A percentile compares a stretch with the other conserved stretches of the same genome.
Evolutionary conservation across 176 grass and related monocot genomes (phyloP).

Genomic region (Aegilops tauschii): DNA sequence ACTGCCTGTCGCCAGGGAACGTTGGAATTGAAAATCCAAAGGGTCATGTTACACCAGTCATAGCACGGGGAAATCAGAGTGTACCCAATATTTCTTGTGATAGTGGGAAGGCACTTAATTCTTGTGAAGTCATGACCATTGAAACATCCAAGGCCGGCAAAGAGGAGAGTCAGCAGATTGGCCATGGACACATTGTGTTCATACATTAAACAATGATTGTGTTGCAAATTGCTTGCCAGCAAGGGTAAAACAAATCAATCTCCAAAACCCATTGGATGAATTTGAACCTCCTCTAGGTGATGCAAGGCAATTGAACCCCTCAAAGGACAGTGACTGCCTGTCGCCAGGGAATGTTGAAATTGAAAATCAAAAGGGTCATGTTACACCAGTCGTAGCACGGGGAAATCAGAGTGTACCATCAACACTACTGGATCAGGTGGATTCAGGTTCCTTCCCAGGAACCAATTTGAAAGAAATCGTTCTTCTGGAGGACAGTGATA

Average conservation of each 20-base stretch:
- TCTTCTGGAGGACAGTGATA: not conserved
- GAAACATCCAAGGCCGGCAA: constrained; percentile 6
- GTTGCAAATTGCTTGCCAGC: not conserved
- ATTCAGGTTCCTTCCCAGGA: not conserved
- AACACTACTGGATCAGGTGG: not conserved
- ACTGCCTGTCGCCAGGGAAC: not conserved
- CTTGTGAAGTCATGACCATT: constrained; percentile 3
- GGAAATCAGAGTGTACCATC: constrained; percentile 7
- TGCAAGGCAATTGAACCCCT: not conserved
- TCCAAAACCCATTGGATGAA: not conserved
- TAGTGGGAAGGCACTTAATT: not conserved
- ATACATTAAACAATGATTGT: not conserved
- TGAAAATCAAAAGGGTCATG: not conserved
- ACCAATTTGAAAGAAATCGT: not conserved
- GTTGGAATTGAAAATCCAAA: not conserved
- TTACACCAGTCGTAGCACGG: not conserved
- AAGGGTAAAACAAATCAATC: constrained; percentile 14
- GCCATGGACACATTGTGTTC: not conserved
- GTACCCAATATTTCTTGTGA: not conserved
- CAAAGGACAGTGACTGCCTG: constrained; percentile 10
- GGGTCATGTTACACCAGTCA: not conserved
- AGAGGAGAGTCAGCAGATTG: constrained; percentile 11
- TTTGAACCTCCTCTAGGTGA: not conserved
- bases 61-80: no score
- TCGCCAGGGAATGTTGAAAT: not conserved